Evolutionary conservation across 805 yeast species (phyloP).

Genomic region (Teunomyces barrocoloradensis): DNA sequence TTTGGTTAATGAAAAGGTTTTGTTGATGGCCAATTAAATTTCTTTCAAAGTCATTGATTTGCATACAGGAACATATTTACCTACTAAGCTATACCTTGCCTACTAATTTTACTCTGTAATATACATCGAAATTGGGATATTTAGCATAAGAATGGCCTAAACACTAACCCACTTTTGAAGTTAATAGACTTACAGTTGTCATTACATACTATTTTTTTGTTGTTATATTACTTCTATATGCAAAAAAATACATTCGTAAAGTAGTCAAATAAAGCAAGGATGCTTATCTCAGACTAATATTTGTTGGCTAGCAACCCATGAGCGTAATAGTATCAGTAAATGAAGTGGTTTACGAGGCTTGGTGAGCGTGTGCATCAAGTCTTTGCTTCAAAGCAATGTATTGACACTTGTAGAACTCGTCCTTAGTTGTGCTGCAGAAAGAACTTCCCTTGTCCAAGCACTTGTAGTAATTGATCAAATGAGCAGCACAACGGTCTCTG

Average conservation of each 20-base stretch:
- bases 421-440: slow-evolving; percentile 39
- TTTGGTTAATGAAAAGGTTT: background rate
- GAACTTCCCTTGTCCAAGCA: slow-evolving; percentile 45
- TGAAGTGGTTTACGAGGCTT: background rate
- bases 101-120: too few species aligned
- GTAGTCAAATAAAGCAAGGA: background rate
- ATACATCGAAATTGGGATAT: too few species aligned
- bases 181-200: background rate
- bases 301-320: background rate
- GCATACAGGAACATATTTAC: slow-evolving; percentile 2
- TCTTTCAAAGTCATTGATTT: slow-evolving; percentile 7
- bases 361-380: slow-evolving; percentile 18
- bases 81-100: too few species aligned
- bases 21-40: slow-evolving; percentile 14
- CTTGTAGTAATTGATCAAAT: slow-evolving; percentile 40
- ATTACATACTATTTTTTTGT: background rate
- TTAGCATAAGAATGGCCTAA: too few species aligned
- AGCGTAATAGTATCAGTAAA: background rate
- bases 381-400: slow-evolving; percentile 42
- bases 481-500: slow-evolving; percentile 46
- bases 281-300: background rate
- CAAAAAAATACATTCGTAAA: background rate
- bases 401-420: slow-evolving; percentile 44
- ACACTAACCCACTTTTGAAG: too few species aligned
- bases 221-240: background rate